phyloP scores from a whole-genome alignment of 1,139 yeast species.

The Pneumocystis jirovecii region DNA sequence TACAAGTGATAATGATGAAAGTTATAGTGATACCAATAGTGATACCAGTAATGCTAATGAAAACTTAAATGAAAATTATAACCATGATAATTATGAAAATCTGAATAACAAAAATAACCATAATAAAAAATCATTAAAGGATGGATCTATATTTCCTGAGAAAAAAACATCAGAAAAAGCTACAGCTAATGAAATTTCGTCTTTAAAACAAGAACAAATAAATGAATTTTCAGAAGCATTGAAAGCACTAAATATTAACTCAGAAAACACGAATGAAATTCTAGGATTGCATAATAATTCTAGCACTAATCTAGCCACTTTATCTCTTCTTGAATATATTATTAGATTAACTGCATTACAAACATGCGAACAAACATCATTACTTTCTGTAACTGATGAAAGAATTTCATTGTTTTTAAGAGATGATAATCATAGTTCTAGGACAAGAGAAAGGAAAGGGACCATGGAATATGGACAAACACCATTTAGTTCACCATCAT shows the following conservation, averaged over 20 bases:
- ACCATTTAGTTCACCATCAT: neutral
- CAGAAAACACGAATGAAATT: neutral
- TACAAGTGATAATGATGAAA: slow-evolving; percentile 21
- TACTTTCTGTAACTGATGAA: slow-evolving; percentile 50
- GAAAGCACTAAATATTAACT: slow-evolving; percentile 7
- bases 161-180: neutral
- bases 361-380: slow-evolving; percentile 41
- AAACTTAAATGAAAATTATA: slow-evolving; percentile 13
- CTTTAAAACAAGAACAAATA: neutral
- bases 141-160: neutral
- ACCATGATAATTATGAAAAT: slow-evolving; percentile 1
- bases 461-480: neutral
- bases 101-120: slow-evolving; percentile 11
- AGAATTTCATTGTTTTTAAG: slow-evolving; percentile 46
- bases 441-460: neutral
- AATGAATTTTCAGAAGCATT: slow-evolving; percentile 8
- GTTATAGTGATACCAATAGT: slow-evolving; percentile 16
- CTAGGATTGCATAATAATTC: slow-evolving; percentile 3
- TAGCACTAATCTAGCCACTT: slow-evolving; percentile 20
- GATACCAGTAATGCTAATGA: slow-evolving; percentile 19
- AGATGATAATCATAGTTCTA: slow-evolving; percentile 30
- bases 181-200: neutral
- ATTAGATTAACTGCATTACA: slow-evolving; percentile 50
- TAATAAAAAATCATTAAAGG: neutral
- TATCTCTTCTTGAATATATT: slow-evolving; percentile 52